phyloP scores from a whole-genome alignment of 2,329 filamentous ascomycete species.

The Coniochaeta sp. region DNA sequence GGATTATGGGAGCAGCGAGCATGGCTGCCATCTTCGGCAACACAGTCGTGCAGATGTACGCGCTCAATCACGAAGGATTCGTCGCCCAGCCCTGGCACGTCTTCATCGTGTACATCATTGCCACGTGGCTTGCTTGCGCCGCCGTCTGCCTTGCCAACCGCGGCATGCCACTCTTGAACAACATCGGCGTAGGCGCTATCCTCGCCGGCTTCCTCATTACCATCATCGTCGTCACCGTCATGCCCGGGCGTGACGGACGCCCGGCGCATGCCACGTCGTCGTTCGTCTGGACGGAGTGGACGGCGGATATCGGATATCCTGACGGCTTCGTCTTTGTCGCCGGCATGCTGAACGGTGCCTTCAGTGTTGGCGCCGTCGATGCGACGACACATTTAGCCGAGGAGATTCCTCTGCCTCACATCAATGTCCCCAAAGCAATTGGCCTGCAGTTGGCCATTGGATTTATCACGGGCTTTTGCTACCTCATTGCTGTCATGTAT shows the following conservation, averaged over 20 bases:
- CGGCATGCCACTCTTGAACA: conserved; percentile 42
- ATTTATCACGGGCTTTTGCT: conserved; percentile 44
- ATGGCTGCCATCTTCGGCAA: conserved; percentile 33
- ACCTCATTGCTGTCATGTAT: conserved; percentile 49
- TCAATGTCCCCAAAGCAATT: conserved; percentile 47
- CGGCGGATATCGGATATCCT: conserved; percentile 28
- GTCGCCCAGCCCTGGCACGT: conserved; percentile 31
- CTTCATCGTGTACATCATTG: conserved; percentile 31
- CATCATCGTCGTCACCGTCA: conserved; percentile 45
- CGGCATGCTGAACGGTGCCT: conserved; percentile 56
- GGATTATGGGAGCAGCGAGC: conserved; percentile 29
- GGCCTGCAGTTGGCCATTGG: conserved; percentile 40
- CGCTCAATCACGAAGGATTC: conserved; percentile 28
- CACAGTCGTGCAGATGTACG: conserved; percentile 34
- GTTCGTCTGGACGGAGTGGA: conserved; percentile 33
- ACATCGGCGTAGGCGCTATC: conserved; percentile 44
- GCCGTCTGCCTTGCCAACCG: conserved; percentile 46
- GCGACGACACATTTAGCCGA: conserved; percentile 58
- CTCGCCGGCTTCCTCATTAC: conserved; percentile 47
- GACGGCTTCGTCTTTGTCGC: conserved; percentile 32
- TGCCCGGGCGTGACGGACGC: conserved; percentile 28
- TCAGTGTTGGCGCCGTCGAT: conserved; percentile 59
- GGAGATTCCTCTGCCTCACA: conserved; percentile 47
- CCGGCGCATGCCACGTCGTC: conserved; percentile 22
- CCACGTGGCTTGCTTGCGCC: conserved; percentile 29